A percentile compares a stretch with the other conserved stretches of the same genome.
Conservation (phyloP, 257 asterid species). For the Lithospermum erythrorhizon region DNA sequence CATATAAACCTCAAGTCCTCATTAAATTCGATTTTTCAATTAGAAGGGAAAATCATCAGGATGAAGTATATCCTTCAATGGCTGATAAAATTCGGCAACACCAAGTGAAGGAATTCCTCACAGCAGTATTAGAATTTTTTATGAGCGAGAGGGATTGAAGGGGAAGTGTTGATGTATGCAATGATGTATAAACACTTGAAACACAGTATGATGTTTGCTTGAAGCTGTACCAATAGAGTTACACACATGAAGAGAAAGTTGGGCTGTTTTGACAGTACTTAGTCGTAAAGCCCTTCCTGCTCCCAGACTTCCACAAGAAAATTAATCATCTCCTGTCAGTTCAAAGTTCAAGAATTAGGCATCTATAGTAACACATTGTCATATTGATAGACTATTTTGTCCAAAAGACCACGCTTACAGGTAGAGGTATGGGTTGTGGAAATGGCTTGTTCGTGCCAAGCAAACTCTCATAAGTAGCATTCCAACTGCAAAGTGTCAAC, state of each 20-base stretch:
- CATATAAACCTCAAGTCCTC: too few species aligned
- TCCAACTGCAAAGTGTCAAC: slow-evolving; percentile 43
- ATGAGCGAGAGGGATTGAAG: neutral
- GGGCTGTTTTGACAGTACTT: slow-evolving; percentile 13
- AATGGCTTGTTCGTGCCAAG: slow-evolving; percentile 77
- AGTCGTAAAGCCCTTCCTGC: slow-evolving; percentile 37
- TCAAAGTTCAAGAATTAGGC: neutral
- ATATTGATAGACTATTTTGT: neutral
- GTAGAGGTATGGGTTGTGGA: slow-evolving; percentile 66
- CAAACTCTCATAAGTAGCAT: slow-evolving; percentile 66
- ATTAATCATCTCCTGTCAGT: slow-evolving; percentile 35
- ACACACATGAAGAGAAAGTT: slow-evolving; percentile 4
- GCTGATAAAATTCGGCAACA: too few species aligned
- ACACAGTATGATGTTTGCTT: neutral
- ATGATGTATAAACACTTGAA: neutral
- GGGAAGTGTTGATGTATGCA: too few species aligned
- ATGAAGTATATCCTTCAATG: too few species aligned
- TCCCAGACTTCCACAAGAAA: slow-evolving; percentile 42
- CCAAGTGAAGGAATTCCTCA: too few species aligned
- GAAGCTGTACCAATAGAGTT: slow-evolving; percentile 5
- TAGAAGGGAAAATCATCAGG: too few species aligned
- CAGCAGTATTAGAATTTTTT: too few species aligned
- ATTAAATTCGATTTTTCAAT: too few species aligned
- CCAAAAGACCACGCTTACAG: slow-evolving; percentile 40
- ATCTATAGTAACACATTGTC: neutral